Percentiles rank a stretch among this genome's conserved stretches.
Conservation (phyloP, 2,329 filamentous ascomycete genomes). For the Hymenoscyphus fructigenus region DNA sequence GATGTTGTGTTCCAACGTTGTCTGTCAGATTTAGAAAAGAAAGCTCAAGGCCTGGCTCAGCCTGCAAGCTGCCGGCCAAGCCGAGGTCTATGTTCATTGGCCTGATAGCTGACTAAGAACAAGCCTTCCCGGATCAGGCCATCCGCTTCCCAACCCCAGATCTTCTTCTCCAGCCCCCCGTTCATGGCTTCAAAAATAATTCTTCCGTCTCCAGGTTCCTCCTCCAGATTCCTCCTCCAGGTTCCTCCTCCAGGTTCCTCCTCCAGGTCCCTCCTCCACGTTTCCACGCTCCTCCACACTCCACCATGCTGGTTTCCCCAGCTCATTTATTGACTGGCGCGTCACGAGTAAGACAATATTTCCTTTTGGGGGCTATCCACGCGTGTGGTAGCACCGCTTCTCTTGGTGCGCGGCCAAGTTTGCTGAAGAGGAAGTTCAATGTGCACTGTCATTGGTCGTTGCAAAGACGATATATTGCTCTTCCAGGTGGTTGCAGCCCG, state of each 20-base stretch:
- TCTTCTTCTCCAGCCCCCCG: neutral
- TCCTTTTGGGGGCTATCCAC: neutral
- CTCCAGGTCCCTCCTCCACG: constrained; percentile 4
- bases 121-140: too few relatives aligned
- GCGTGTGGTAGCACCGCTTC: neutral
- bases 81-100: neutral
- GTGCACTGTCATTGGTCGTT: neutral
- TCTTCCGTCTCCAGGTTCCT: constrained; percentile 8
- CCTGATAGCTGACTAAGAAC: too few relatives aligned
- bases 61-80: neutral
- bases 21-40: neutral
- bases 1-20: constrained; percentile 3
- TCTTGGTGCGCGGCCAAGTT: neutral
- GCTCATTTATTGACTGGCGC: neutral
- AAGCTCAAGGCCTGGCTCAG: neutral
- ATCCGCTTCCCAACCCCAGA: neutral
- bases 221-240: constrained; percentile 5
- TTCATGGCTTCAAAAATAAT: neutral
- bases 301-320: neutral
- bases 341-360: neutral
- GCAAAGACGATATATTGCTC: neutral
- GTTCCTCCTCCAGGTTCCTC: too few relatives aligned
- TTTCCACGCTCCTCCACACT: neutral
- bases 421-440: neutral
- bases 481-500: neutral